Conservation (phyloP, 768 basidiomycete species). For the Lentinula sp. region DNA sequence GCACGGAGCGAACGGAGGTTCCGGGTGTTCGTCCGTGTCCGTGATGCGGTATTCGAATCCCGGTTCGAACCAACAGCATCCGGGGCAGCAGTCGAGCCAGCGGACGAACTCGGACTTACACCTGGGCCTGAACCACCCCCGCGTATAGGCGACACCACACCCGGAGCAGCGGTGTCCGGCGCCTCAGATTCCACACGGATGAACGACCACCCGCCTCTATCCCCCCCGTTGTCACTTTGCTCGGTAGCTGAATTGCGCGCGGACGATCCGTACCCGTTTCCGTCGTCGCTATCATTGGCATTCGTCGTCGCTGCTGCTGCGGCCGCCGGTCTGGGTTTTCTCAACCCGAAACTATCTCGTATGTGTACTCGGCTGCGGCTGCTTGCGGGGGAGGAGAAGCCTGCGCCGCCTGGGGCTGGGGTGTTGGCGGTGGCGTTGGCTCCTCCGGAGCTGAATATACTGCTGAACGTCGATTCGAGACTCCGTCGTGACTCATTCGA, state of each 20-base stretch:
- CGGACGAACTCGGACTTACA: too few relatives aligned
- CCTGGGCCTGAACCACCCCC: too few relatives aligned
- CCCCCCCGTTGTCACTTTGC: too few relatives aligned
- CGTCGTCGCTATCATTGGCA: constrained; percentile 40
- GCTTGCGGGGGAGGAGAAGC: constrained; percentile 34
- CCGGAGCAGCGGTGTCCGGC: not conserved
- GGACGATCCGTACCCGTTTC: constrained; percentile 23
- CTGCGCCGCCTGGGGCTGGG: constrained; percentile 11
- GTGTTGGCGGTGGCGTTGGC: not conserved
- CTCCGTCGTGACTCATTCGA: constrained; percentile 39
- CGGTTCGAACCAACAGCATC: too few relatives aligned
- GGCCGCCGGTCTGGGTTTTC: constrained; percentile 16
- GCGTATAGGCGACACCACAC: too few relatives aligned
- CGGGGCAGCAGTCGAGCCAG: too few relatives aligned
- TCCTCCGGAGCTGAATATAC: constrained; percentile 22
- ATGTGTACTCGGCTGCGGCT: constrained; percentile 26
- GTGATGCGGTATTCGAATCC: not conserved
- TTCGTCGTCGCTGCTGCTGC: constrained; percentile 19
- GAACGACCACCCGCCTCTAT: not conserved
- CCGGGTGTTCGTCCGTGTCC: not conserved
- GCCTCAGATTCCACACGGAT: constrained; percentile 4
- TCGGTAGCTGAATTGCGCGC: constrained; percentile 26
- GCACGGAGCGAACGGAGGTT: not conserved
- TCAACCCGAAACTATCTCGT: not conserved
- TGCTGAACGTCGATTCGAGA: constrained; percentile 37